Percentiles rank a stretch among this genome's conserved stretches.
These are phyloP conservation scores for Ustilago loliicola DNA, from an alignment of 1,284 basidiomycete genomes.

Conservation along the genomic window DNA sequence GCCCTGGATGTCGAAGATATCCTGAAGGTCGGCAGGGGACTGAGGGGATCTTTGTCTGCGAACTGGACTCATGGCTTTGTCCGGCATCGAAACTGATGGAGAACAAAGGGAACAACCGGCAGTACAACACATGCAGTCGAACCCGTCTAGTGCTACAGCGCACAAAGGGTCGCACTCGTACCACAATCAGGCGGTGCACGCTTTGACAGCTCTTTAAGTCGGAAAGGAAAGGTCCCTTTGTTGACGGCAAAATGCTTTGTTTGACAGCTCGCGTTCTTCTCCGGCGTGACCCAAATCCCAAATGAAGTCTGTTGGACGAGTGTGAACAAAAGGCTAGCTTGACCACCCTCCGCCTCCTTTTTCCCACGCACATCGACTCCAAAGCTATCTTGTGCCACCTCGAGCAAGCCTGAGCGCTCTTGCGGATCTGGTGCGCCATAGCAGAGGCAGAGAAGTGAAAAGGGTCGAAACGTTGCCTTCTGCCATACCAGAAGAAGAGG, in stretches of 20 bases:
- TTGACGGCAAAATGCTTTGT: conserved; percentile 10
- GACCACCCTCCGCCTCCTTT: background rate
- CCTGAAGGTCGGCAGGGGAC: too few species aligned
- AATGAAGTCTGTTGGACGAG: background rate
- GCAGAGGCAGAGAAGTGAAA: too few species aligned
- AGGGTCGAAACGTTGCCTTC: too few species aligned
- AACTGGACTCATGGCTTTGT: too few species aligned
- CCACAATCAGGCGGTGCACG: too few species aligned
- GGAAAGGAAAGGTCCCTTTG: conserved; percentile 12
- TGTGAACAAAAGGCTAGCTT: conserved; percentile 1
- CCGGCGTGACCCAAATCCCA: too few species aligned
- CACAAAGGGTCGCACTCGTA: conserved; percentile 6
- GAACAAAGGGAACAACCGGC: background rate
- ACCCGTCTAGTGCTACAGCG: background rate
- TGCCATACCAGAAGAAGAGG: background rate
- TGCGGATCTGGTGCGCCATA: too few species aligned
- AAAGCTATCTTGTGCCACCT: too few species aligned
- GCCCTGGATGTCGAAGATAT: too few species aligned
- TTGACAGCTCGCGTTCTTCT: conserved; percentile 22
- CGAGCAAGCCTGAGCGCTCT: too few species aligned
- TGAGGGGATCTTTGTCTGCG: too few species aligned
- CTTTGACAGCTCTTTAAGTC: background rate
- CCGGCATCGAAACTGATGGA: background rate
- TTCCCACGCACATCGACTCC: too few species aligned
- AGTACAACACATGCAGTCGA: background rate